These are phyloP conservation scores for Myrica gale DNA, from an alignment of 306 rosid species.

Conservation along the genomic window DNA sequence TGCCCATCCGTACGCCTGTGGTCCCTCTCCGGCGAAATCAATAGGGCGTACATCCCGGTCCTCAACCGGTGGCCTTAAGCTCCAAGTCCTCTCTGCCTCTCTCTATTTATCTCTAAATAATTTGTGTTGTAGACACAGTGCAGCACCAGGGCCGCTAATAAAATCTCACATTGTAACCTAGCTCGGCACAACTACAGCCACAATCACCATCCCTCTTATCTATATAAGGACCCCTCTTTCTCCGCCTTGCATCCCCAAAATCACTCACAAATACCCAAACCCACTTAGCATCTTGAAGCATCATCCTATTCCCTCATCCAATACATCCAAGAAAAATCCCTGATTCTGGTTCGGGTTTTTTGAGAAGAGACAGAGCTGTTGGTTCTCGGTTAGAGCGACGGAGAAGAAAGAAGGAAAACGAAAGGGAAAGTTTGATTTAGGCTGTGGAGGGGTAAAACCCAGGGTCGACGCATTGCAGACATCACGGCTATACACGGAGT, in stretches of 20 bases:
- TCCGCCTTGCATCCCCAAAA: not conserved
- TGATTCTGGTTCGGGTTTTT: not conserved
- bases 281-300: not conserved
- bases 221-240: conserved; percentile 24
- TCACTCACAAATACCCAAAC: not conserved
- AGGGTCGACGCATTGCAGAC: conserved; percentile 66
- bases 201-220: conserved; percentile 28
- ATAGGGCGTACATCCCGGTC: not conserved
- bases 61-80: not conserved
- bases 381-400: too few relatives aligned
- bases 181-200: conserved; percentile 34
- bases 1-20: too few relatives aligned
- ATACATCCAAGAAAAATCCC: not conserved
- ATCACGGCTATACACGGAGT: conserved; percentile 95
- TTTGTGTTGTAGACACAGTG: not conserved
- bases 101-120: conserved; percentile 8
- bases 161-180: not conserved
- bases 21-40: not conserved
- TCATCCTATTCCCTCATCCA: not conserved
- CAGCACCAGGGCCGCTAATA: conserved; percentile 23
- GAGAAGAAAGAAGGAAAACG: too few relatives aligned
- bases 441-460: conserved; percentile 63
- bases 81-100: not conserved
- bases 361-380: too few relatives aligned
- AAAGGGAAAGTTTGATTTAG: not conserved